phyloP scores from a whole-genome alignment of 2,329 filamentous ascomycete genomes.

The Colletotrichum echinochloae region DNA sequence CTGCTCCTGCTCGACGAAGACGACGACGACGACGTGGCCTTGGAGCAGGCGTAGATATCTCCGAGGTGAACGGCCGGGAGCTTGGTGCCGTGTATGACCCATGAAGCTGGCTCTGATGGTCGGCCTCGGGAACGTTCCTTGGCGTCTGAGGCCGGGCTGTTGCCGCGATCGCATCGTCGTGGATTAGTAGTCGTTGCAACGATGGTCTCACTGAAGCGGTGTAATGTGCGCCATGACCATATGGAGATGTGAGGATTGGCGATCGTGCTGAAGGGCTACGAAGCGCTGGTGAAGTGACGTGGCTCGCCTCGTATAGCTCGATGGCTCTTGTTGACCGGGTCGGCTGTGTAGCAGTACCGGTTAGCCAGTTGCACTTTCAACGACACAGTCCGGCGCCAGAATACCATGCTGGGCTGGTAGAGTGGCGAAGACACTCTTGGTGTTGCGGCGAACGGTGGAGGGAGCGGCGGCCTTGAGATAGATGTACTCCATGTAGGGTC shows the following conservation, averaged over 20 bases:
- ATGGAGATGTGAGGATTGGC: not conserved
- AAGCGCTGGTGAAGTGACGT: not conserved
- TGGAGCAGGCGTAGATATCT: not conserved
- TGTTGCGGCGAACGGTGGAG: conserved; percentile 43
- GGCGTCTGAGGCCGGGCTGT: conserved; percentile 63
- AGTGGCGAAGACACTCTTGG: conserved; percentile 1
- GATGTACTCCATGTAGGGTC: not conserved
- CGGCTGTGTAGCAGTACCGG: not conserved
- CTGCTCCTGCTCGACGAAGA: conserved; percentile 44
- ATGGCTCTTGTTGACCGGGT: not conserved
- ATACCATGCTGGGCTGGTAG: conserved; percentile 1
- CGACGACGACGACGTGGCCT: conserved; percentile 35
- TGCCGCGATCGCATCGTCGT: conserved; percentile 60
- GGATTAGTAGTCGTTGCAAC: conserved; percentile 46
- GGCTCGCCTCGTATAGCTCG: not conserved
- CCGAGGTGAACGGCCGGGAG: conserved; percentile 26
- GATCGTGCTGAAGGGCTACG: not conserved
- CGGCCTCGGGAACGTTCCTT: conserved; percentile 60
- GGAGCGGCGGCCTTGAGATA: conserved; percentile 45
- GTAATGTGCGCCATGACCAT: not conserved
- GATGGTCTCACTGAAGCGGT: not conserved
- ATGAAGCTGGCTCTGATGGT: conserved; percentile 58
- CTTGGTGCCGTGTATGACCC: conserved; percentile 59
- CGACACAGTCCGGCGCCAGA: not conserved
- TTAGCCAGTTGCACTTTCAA: not conserved